phyloP scores from a whole-genome alignment of 2,329 filamentous ascomycete genomes.

The Xylaria sp. region DNA sequence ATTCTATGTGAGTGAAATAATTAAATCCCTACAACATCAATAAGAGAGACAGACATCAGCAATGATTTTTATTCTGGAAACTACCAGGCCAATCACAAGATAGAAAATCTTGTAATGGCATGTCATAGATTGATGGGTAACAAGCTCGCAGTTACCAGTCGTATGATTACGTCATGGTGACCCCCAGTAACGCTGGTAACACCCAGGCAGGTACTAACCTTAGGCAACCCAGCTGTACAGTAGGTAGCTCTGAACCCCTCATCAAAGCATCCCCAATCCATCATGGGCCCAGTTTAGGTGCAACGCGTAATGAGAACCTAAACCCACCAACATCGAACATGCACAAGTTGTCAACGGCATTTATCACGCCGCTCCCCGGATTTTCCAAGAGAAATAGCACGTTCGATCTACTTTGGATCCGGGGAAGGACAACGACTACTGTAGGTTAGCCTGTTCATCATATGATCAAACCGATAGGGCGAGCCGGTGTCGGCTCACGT shows the following conservation, averaged over 20 bases:
- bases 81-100: background rate
- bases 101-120: background rate
- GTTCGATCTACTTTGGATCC: background rate
- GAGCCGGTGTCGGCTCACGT: conserved; percentile 31
- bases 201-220: background rate
- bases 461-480: background rate
- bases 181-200: conserved; percentile 13
- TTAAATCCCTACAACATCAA: background rate
- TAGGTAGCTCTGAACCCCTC: background rate
- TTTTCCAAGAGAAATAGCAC: background rate
- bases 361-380: conserved; percentile 1
- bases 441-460: background rate
- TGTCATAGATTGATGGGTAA: background rate
- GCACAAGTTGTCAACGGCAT: background rate
- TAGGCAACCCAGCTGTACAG: background rate
- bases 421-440: background rate
- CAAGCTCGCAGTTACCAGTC: background rate
- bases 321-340: background rate
- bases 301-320: conserved; percentile 24
- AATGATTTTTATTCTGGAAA: background rate
- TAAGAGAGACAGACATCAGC: background rate
- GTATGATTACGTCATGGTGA: background rate
- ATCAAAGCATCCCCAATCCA: background rate
- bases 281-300: conserved; percentile 2
- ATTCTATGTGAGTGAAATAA: background rate